Percentiles rank a stretch among this genome's conserved stretches.
Evolutionary conservation across 2,329 filamentous ascomycete species (phyloP).

Genomic region (Hyphodiscus sp.): DNA sequence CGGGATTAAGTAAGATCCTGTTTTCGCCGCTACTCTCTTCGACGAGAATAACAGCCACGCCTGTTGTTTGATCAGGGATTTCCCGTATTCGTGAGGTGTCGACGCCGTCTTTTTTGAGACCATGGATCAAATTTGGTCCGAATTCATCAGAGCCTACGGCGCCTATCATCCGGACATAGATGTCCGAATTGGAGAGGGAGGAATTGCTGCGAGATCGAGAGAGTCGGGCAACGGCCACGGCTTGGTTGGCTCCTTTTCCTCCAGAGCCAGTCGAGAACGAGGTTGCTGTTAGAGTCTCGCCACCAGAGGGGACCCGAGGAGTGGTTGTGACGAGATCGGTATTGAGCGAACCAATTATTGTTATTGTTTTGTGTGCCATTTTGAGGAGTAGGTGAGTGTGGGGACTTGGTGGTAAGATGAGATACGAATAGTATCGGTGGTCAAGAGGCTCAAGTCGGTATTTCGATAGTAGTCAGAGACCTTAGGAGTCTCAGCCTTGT

Average conservation of each 20-base stretch:
- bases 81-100: conserved; percentile 48
- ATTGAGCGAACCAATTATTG: conserved; percentile 88
- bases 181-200: conserved; percentile 18
- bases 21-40: conserved; percentile 69
- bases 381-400: neutral
- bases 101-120: conserved; percentile 56
- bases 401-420: neutral
- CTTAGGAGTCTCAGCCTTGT: neutral
- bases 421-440: neutral
- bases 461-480: neutral
- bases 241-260: conserved; percentile 95
- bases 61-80: conserved; percentile 47
- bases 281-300: conserved; percentile 79
- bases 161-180: conserved; percentile 63
- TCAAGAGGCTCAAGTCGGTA: neutral
- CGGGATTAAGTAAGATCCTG: conserved; percentile 66
- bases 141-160: conserved; percentile 67
- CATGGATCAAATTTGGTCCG: conserved; percentile 50
- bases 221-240: conserved; percentile 78
- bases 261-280: conserved; percentile 76
- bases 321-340: conserved; percentile 89
- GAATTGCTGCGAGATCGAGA: conserved; percentile 44
- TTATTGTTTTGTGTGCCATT: conserved; percentile 45
- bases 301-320: conserved; percentile 71
- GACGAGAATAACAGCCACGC: conserved; percentile 70